These are phyloP conservation scores for Suillus americanus DNA, from an alignment of 768 basidiomycete genomes.

Conservation along the genomic window DNA sequence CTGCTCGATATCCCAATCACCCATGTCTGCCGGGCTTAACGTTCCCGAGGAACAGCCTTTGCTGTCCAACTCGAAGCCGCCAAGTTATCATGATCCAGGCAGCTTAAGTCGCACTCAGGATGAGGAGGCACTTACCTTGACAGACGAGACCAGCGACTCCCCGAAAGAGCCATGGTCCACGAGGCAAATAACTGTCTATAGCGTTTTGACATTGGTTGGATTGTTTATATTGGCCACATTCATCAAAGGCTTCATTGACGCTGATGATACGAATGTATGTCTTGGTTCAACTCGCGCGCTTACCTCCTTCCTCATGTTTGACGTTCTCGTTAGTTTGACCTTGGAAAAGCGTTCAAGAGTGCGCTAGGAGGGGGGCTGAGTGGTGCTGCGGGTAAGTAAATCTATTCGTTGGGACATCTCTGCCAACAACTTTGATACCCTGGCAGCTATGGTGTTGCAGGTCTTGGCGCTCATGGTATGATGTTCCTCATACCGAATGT, in stretches of 20 bases:
- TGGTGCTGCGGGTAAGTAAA: conserved; percentile 70
- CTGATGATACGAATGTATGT: conserved; percentile 65
- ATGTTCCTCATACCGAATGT: not conserved
- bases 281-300: not conserved
- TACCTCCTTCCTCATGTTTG: conserved; percentile 49
- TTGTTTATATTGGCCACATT: conserved; percentile 47
- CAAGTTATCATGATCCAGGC: conserved; percentile 15
- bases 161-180: conserved; percentile 14
- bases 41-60: conserved; percentile 24
- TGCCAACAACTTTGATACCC: conserved; percentile 5
- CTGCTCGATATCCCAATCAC: not conserved
- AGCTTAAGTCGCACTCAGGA: not conserved
- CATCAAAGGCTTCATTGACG: conserved; percentile 69
- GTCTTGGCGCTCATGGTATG: conserved; percentile 81
- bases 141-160: not conserved
- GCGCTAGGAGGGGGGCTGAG: conserved; percentile 90
- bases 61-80: conserved; percentile 16
- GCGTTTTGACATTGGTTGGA: conserved; percentile 35
- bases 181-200: conserved; percentile 25
- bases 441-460: conserved; percentile 87
- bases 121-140: conserved; percentile 17
- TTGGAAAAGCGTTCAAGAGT: conserved; percentile 68
- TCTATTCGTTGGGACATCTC: not conserved
- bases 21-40: conserved; percentile 6
- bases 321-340: conserved; percentile 65